Base-by-base conservation (phyloP, 441 rosid genomes). In the Dalechampia spathulata region DNA sequence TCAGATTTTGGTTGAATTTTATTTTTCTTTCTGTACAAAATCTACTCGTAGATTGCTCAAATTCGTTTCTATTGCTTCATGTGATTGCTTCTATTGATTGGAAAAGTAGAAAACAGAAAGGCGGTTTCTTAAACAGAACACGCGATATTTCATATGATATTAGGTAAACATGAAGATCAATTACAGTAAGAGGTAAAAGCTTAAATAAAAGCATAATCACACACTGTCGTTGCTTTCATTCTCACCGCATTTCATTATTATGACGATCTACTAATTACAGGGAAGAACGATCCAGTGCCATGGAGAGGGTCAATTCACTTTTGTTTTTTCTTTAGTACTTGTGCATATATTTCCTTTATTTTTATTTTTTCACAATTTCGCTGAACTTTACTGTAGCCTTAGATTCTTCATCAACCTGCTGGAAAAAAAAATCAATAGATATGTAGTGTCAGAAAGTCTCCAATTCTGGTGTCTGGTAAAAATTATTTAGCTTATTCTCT, bases 401-500 rank as follows among this genome's bases (percentile, higher is more conserved):
- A 80, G 64, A 73, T 87, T 90, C 83, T 73, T 82, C 81, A 76
- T 53, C 30, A 69, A 37, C 86, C 96, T 90, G 79, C 21, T 36
- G 52, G 69, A 13, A n/a, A 61, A 15, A 44, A 42, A 60, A 10
- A 36, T 8, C 17, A 51, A 17, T 23, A 46, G 16, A 23, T 26
- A 45, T 4, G 34, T 30, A 30, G 34, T 30, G 4, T 16, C 6
- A 17, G 16, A 15, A n/a, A 38, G 14, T 38, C 9, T 8, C 38
- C 2, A 25, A 15, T 40, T 54, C 39, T 7, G 40, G 39, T 28
- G 57, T 13, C 0, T 52, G 22, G 36, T 42, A 30, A 3, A 3
- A 8, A 4, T 30, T 30, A 30, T 30, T 30, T 30, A 30, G 8
- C 4, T 30, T 30, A 30, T 30, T 30, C 8, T 30, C 34, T n/a